These are phyloP conservation scores for Gaultheria prostrata DNA, from an alignment of 148 eudicot genomes.

Conservation along the genomic window DNA sequence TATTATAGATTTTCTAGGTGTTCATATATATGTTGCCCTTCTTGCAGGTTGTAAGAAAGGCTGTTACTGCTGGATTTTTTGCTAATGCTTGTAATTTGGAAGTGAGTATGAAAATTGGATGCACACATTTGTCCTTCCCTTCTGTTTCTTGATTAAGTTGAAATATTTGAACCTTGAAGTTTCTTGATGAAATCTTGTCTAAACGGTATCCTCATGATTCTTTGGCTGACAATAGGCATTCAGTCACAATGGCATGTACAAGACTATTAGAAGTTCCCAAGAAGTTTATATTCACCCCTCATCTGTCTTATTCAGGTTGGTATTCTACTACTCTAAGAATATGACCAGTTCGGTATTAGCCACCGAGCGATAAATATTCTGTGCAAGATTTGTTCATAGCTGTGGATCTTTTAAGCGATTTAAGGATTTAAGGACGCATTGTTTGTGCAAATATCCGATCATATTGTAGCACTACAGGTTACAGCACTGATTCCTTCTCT, in stretches of 20 bases:
- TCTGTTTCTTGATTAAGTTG: neutral
- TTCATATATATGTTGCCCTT: neutral
- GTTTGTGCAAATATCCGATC: neutral
- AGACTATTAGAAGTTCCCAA: slow-evolving; percentile 81
- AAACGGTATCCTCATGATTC: slow-evolving; percentile 8
- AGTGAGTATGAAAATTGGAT: slow-evolving; percentile 39
- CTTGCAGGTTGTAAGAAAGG: slow-evolving; percentile 79
- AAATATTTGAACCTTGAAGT: neutral
- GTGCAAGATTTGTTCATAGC: neutral
- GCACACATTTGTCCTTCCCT: neutral
- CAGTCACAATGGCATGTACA: slow-evolving; percentile 90
- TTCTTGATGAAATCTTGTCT: neutral
- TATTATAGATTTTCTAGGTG: neutral
- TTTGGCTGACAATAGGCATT: slow-evolving; percentile 46
- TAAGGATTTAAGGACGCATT: neutral
- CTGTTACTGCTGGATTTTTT: slow-evolving; percentile 89
- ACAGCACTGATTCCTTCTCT: neutral
- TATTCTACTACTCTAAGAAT: neutral
- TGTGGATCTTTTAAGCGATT: neutral
- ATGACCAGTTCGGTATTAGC: neutral
- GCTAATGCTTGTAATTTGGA: slow-evolving; percentile 91
- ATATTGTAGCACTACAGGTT: neutral
- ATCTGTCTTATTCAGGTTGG: slow-evolving; percentile 87
- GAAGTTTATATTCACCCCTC: slow-evolving; percentile 98
- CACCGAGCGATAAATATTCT: neutral